Evolutionary conservation across 2,329 filamentous ascomycete species (phyloP), one percentile per base, ranked within the genome.

Genomic region (Gyromitra esculenta): DNA sequence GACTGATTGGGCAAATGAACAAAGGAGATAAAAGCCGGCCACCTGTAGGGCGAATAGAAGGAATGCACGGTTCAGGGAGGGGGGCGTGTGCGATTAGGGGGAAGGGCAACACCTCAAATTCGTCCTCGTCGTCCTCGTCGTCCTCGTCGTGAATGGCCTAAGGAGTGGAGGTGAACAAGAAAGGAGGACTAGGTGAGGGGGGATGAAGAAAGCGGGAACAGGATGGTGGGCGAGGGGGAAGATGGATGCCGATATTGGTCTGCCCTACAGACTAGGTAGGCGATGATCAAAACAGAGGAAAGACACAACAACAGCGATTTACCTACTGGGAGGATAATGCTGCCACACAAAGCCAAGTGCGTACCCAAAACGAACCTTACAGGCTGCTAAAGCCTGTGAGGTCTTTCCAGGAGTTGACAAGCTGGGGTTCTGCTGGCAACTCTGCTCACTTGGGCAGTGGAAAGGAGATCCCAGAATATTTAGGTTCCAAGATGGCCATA

Each of bases 171-270:
- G 64, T 35, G 11, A n/a, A 50, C 50, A n/a, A 66, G 41, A 56
- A 63, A 68, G 57, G 64, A 62, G 64, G 48, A 39, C 25, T 25
- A 18, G 39, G 39, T 57, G 65, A 25, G 64, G 43, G 65, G 52
- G 50, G 54, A 52, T 43, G 45, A 73, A 62, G 48, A 37, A 74
- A 63, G 64, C 64, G 71, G 63, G 57, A 59, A 52, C 52, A 68
- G 43, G 39, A 59, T 45, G 70, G 60, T 57, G 60, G 37, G 41
- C 37, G 37, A 56, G 35, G 48, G 52, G 60, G 15, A 25, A 37
- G 69, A 66, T 37, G 50, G 69, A 66, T 57, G 56, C 41, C 35
- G 71, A 73, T 67, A 68, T 60, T 68, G 71, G 62, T 39, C 31
- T 65, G 60, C 60, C 60, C 52, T 65, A 67, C 62, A 67, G 35